Evolutionary conservation across 371 early-diverging fungal species (phyloP), one percentile per base, ranked within the genome.

Genomic region (Mucor indicus): DNA sequence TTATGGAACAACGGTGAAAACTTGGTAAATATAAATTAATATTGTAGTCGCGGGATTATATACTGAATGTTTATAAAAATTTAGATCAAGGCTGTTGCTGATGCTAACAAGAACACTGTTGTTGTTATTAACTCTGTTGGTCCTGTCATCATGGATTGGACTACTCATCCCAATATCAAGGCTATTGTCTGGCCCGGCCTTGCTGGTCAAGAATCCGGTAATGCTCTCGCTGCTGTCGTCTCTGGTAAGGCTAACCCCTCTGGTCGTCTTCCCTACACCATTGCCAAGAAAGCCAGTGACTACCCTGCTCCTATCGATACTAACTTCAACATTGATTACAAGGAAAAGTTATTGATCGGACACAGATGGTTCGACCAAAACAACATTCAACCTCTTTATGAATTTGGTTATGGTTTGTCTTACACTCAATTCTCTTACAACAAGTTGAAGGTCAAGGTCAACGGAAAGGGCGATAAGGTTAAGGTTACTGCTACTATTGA

Each of bases 381-480:
- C 6, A 55, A 57, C 11, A 76, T 80, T 44, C 48, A 55, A 8
- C 81, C 84, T 24, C 44, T 75, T 10, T 80, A 75, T 50, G 59
- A 64, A 13, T 85, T 85, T 35, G 86, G 84, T 27, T 71, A 69
- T 55, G 86, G 86, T 24, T 53, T 85, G n/a, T 79, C 82, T 4
- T 85, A 83, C 62, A 77, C 86, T 16, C 66, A 42, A 12, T 85
- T 83, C 51, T 45, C 44, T 6, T 82, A 81, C 55, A 57, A 57
- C 21, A 40, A 64, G 16, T 38, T 80, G 17, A 53, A 44, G 30
- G 27, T 59, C 9, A 43, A 39, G 42, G 27, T 29, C 10, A 15
- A 22, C 20, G 44, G 36, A 16, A 43, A 40, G 17, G 35, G 31
- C 3, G 38, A 38, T 9, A 3, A 22, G 11, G 40, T 55, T 25